Evolutionary conservation across 768 basidiomycete genomes (phyloP).

Genomic region (Imleria badia): DNA sequence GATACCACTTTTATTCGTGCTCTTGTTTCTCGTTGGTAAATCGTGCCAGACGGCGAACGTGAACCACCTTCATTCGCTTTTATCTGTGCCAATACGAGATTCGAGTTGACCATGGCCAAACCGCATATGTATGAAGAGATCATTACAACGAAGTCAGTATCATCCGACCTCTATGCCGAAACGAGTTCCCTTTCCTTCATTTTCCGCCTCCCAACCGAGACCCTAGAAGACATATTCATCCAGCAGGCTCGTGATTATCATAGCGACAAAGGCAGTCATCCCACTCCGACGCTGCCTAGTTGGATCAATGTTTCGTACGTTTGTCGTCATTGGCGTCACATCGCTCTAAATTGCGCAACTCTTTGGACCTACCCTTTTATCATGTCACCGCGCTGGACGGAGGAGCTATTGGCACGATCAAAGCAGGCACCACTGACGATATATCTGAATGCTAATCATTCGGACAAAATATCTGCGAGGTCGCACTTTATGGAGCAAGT

Average conservation of each 20-base stretch:
- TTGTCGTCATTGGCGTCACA: slow-evolving; percentile 38
- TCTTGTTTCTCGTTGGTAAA: too few relatives aligned
- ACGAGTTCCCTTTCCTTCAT: slow-evolving; percentile 10
- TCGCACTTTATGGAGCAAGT: background rate
- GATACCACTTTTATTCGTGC: too few relatives aligned
- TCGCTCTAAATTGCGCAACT: slow-evolving; percentile 38
- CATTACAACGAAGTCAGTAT: too few relatives aligned
- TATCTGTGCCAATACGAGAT: too few relatives aligned
- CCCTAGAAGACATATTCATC: slow-evolving; percentile 14
- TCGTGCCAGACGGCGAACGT: too few relatives aligned
- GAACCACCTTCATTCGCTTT: too few relatives aligned
- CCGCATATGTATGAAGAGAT: too few relatives aligned
- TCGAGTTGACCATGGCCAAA: too few relatives aligned
- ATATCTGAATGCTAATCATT: background rate
- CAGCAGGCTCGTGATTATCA: background rate
- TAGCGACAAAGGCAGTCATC: background rate
- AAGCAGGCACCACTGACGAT: slow-evolving; percentile 34
- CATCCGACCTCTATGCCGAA: background rate
- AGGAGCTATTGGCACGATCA: slow-evolving; percentile 44
- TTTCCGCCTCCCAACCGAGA: slow-evolving; percentile 12
- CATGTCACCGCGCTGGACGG: slow-evolving; percentile 33
- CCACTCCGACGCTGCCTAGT: background rate
- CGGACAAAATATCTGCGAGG: too few relatives aligned
- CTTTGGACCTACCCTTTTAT: slow-evolving; percentile 41
- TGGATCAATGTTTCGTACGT: slow-evolving; percentile 13